Evolutionary conservation across 768 basidiomycete species (phyloP).

Genomic region (Auricularia auricula-judae): DNA sequence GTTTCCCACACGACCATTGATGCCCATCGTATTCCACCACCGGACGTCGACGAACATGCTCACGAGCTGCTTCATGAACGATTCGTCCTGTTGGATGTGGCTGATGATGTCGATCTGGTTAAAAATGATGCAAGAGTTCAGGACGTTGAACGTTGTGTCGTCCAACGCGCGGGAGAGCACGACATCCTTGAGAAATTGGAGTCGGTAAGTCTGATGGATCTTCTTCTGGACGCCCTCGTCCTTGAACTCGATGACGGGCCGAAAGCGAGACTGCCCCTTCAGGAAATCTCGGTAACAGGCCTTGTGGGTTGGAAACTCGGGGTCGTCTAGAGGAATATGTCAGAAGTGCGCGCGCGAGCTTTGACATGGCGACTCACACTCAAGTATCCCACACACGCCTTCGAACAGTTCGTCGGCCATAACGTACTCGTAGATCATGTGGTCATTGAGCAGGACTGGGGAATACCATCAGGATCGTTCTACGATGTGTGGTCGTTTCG

Average conservation of each 20-base stretch:
- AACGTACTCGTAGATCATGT: constrained; percentile 87
- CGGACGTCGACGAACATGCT: constrained; percentile 42
- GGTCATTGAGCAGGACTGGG: constrained; percentile 90
- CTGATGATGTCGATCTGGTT: constrained; percentile 98
- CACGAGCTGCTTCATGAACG: constrained; percentile 71
- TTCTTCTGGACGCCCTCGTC: constrained; percentile 70
- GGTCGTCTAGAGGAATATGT: constrained; percentile 57
- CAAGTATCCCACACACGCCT: constrained; percentile 91
- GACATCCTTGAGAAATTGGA: constrained; percentile 97
- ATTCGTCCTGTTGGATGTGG: constrained; percentile 69
- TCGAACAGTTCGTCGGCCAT: constrained; percentile 87
- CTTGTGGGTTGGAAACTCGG: constrained; percentile 93
- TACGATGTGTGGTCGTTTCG: not conserved
- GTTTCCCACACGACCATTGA: not conserved
- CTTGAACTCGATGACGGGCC: constrained; percentile 77
- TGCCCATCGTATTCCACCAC: not conserved
- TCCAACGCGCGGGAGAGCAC: constrained; percentile 91
- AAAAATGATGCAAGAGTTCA: constrained; percentile 96
- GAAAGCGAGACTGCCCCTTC: constrained; percentile 68
- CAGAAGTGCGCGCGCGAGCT: constrained; percentile 9
- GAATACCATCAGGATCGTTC: not conserved
- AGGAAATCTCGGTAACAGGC: constrained; percentile 96
- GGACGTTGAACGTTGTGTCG: constrained; percentile 92
- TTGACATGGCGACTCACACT: constrained; percentile 52
- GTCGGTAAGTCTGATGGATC: constrained; percentile 93